phyloP scores from a whole-genome alignment of 2,329 filamentous ascomycete species.

The Cercospora janseana region DNA sequence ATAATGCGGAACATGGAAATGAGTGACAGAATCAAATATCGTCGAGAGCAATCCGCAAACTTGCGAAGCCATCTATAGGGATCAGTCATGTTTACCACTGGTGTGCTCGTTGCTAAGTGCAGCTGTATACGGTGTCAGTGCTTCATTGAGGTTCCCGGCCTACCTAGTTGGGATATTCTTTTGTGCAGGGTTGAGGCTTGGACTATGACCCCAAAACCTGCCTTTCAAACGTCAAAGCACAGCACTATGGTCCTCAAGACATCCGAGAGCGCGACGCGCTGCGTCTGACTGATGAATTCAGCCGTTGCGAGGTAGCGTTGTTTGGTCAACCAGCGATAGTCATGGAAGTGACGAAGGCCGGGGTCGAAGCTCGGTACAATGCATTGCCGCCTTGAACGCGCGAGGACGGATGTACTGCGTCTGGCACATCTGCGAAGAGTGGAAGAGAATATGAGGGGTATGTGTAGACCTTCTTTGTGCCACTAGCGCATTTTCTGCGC shows the following conservation, averaged over 20 bases:
- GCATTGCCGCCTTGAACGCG: too few relatives aligned
- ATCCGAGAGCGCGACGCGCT: not conserved
- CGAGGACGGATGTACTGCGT: too few relatives aligned
- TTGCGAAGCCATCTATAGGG: not conserved
- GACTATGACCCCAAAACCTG: slow-evolving; percentile 2
- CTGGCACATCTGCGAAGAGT: too few relatives aligned
- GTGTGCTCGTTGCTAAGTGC: slow-evolving; percentile 4
- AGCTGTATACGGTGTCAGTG: not conserved
- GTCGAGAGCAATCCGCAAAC: not conserved
- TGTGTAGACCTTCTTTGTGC: too few relatives aligned
- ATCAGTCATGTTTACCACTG: not conserved
- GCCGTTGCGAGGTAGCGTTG: not conserved
- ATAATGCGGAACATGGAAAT: slow-evolving; percentile 10
- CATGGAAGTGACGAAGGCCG: not conserved
- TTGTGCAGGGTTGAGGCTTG: slow-evolving; percentile 2
- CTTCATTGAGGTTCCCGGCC: not conserved
- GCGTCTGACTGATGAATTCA: too few relatives aligned
- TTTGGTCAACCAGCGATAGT: not conserved
- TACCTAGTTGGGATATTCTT: not conserved
- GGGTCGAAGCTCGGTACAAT: too few relatives aligned
- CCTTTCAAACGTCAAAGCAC: not conserved
- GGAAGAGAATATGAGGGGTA: too few relatives aligned
- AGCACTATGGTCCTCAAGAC: not conserved
- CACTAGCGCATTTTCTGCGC: too few relatives aligned
- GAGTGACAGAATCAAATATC: not conserved